Conservation (phyloP, 1,284 basidiomycete species). For the Hemileia vastatrix region DNA sequence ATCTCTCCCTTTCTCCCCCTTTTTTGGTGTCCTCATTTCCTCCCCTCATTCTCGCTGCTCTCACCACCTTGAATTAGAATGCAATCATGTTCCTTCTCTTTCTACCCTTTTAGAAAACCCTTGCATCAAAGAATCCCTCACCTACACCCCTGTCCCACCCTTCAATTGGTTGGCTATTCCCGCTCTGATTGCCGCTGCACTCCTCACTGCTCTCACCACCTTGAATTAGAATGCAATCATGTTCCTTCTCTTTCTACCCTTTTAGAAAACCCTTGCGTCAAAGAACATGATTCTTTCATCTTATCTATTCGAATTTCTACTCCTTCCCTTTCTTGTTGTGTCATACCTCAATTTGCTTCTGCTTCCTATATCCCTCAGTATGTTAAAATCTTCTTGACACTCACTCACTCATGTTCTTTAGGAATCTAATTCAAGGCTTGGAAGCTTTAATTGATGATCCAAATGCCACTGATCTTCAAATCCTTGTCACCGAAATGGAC, state of each 20-base stretch:
- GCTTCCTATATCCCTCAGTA: conserved; percentile 57
- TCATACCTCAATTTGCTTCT: conserved; percentile 58
- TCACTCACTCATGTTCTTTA: conserved; percentile 13
- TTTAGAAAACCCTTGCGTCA: conserved; percentile 54
- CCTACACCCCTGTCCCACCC: no score
- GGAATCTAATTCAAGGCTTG: conserved; percentile 36
- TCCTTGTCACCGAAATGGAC: conserved; percentile 57
- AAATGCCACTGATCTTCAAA: conserved; percentile 53
- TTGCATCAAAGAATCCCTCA: no score
- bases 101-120: conserved; percentile 56
- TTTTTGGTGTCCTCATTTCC: no score
- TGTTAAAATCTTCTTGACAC: conserved; percentile 49
- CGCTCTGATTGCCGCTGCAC: no score
- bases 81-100: conserved; percentile 54
- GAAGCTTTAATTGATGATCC: conserved; percentile 32
- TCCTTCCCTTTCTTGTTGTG: conserved; percentile 56
- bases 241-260: conserved; percentile 57
- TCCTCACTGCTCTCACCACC: conserved; percentile 57
- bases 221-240: conserved; percentile 51
- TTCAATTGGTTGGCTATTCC: no score
- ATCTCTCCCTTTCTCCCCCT: no score
- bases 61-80: conserved; percentile 52
- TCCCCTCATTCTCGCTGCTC: no score
- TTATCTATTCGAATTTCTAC: conserved; percentile 62
- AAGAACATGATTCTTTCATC: conserved; percentile 57